Evolutionary conservation across 768 basidiomycete species (phyloP).

Genomic region (Tulasnella sp.): DNA sequence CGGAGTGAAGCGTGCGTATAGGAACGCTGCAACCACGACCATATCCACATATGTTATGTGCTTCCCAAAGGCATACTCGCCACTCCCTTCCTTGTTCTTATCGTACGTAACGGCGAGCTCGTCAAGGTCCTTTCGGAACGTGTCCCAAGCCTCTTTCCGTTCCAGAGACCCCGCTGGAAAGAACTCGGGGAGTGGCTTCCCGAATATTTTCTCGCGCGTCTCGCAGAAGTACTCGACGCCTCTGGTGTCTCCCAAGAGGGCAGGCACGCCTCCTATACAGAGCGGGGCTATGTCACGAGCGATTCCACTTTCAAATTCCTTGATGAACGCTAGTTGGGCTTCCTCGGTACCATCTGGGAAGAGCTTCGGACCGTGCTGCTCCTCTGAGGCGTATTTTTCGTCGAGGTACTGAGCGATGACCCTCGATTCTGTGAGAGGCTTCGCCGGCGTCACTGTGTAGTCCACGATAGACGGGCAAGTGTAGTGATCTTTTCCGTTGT

Average conservation of each 20-base stretch:
- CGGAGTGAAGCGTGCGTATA: slow-evolving; percentile 68
- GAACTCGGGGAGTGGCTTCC: not conserved
- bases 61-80: slow-evolving; percentile 36
- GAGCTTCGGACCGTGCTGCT: slow-evolving; percentile 40
- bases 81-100: slow-evolving; percentile 5
- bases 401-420: slow-evolving; percentile 3
- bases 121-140: not conserved
- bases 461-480: not conserved
- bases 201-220: not conserved
- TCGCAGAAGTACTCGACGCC: slow-evolving; percentile 4
- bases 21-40: slow-evolving; percentile 54
- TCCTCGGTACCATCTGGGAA: slow-evolving; percentile 62
- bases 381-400: not conserved
- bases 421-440: not conserved
- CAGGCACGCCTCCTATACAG: slow-evolving; percentile 46
- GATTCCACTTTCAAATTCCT: slow-evolving; percentile 40
- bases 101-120: slow-evolving; percentile 1
- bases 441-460: not conserved
- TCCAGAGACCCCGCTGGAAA: not conserved
- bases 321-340: slow-evolving; percentile 46
- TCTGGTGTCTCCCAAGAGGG: not conserved
- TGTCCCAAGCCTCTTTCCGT: not conserved
- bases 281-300: slow-evolving; percentile 55
- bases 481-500: not conserved
- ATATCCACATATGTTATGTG: slow-evolving; percentile 66